Percentiles rank a stretch among this genome's conserved stretches.
phyloP scores from a whole-genome alignment of 768 basidiomycete species.

The Daedalea quercina region DNA sequence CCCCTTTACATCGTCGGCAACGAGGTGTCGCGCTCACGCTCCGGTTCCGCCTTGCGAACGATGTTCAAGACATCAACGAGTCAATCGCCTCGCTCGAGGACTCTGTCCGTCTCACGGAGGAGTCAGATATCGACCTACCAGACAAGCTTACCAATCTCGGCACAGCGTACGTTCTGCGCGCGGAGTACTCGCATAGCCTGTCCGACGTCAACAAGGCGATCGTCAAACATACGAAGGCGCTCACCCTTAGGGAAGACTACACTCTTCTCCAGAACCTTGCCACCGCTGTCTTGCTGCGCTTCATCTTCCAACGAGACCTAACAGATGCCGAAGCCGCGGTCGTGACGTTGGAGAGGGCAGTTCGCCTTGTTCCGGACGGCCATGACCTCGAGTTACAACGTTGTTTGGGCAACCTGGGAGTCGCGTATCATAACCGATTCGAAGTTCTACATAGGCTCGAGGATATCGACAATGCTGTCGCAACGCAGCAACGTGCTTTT shows the following conservation, averaged over 20 bases:
- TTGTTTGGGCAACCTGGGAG: background rate
- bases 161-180: background rate
- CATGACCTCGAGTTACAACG: background rate
- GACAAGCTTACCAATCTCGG: background rate
- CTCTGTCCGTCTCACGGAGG: background rate
- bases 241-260: background rate
- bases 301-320: background rate
- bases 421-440: background rate
- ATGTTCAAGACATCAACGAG: background rate
- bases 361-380: background rate
- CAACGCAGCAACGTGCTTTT: background rate
- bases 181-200: background rate
- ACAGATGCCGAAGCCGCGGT: background rate
- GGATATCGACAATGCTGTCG: background rate
- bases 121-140: background rate
- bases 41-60: background rate
- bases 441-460: background rate
- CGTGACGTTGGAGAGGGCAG: background rate
- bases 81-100: background rate
- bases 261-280: background rate
- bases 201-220: background rate
- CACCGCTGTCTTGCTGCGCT: background rate
- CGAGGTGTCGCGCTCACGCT: background rate
- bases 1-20: background rate
- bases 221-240: background rate